A percentile compares a stretch with the other conserved stretches of the same genome.
Conservation (phyloP, 2,329 filamentous ascomycete species). For the Pseudogymnoascus destructans region DNA sequence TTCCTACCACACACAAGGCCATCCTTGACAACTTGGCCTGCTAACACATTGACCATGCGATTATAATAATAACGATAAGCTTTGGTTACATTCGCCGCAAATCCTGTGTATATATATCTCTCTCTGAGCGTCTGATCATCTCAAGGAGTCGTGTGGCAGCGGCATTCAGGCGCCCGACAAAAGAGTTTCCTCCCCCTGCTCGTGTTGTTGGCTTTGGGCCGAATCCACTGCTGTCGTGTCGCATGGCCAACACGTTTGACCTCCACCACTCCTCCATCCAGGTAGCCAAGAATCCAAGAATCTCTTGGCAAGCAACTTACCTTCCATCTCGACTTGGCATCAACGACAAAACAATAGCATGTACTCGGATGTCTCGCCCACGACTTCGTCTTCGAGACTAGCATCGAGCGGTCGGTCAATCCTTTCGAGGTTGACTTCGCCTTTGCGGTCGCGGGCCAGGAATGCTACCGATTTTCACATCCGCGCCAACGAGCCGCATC, state of each 20-base stretch:
- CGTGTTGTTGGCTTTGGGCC: background rate
- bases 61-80: slow-evolving; percentile 1
- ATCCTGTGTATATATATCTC: background rate
- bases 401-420: slow-evolving; percentile 22
- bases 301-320: slow-evolving; percentile 10
- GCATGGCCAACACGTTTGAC: slow-evolving; percentile 7
- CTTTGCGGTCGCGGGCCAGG: slow-evolving; percentile 36
- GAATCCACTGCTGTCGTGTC: slow-evolving; percentile 6
- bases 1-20: slow-evolving; percentile 1
- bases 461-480: slow-evolving; percentile 69
- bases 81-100: slow-evolving; percentile 7
- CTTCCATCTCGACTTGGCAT: slow-evolving; percentile 20
- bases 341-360: slow-evolving; percentile 22
- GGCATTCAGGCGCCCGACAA: background rate
- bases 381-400: slow-evolving; percentile 16
- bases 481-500: slow-evolving; percentile 62
- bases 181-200: background rate
- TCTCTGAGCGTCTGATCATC: background rate
- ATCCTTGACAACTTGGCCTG: slow-evolving; percentile 6
- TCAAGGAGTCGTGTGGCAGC: background rate
- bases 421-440: slow-evolving; percentile 33
- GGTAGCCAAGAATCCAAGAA: slow-evolving; percentile 10
- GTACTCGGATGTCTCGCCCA: slow-evolving; percentile 23
- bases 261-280: slow-evolving; percentile 10
- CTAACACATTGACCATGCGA: slow-evolving; percentile 8